Base-by-base conservation (phyloP, 2,329 filamentous ascomycete species). In the Seiridium cupressi region DNA sequence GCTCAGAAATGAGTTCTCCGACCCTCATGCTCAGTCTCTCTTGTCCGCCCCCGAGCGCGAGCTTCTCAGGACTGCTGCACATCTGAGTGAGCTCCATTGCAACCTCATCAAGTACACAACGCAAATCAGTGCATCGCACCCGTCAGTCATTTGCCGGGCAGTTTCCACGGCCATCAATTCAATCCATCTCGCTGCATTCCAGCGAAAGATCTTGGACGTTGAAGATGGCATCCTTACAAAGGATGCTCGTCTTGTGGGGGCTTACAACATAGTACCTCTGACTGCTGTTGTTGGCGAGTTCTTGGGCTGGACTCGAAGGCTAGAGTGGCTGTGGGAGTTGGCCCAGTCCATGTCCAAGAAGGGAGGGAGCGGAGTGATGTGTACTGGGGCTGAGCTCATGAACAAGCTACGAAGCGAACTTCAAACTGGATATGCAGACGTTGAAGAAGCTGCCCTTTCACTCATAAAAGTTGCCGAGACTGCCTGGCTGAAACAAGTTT, bases 251-350 rank as follows among this genome's bases (percentile, higher is more conserved):
- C 85, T 91, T 61, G 94, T 98, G 1, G 94, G 94, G 47, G 94
- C 91, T 1, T 97, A 97, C 73, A 90, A 94, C 63, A 96, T 97
- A 63, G 94, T 98, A 31, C 94, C 95, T 3, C 77, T 99, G 66
- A 96, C 95, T 55, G 89, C 89, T 1, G 84, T 98, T 26, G 87
- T 96, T 35, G 85, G 84, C 4, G 90, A 95, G 69, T 97, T 98
- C 69, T 87, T 89, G n/a, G 89, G 85, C 48, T 98, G 94, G 94
- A 90, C 84, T 51, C 84, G 92, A 67, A 82, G 88, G 42, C 84
- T 98, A 80, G 89, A 93, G 68, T 98, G 94, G 92, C 81, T 97
- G 26, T 91, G 89, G 87, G 82, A 86, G 38, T 77, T 93, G 53
- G 84, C 86, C 40, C 82, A 84, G 66, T 91, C 90, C 66, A 91